These are phyloP conservation scores for Umbelopsis sp. DNA, from an alignment of 371 early-diverging fungal species.

Conservation along the genomic window DNA sequence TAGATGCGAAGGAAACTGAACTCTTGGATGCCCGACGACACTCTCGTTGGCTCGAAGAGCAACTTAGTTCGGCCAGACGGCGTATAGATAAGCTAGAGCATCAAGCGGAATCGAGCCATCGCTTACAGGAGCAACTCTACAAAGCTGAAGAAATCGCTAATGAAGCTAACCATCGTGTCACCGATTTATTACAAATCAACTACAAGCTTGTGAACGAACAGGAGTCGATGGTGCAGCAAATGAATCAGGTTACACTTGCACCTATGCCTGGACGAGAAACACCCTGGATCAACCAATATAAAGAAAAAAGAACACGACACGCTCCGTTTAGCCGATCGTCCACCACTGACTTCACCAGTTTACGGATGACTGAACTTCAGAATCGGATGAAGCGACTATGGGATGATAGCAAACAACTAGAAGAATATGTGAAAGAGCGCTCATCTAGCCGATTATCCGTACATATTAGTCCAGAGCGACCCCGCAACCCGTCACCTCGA, in stretches of 20 bases:
- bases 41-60: slow-evolving; percentile 4
- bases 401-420: slow-evolving; percentile 12
- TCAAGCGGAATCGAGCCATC: slow-evolving; percentile 1
- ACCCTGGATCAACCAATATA: not conserved
- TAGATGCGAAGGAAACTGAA: slow-evolving; percentile 6
- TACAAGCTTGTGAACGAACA: slow-evolving; percentile 6
- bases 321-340: not conserved
- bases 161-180: slow-evolving; percentile 6
- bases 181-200: slow-evolving; percentile 3
- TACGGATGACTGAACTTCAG: not conserved
- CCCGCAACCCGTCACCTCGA: slow-evolving; percentile 2
- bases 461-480: not conserved
- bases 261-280: not conserved
- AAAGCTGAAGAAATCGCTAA: not conserved
- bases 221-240: not conserved
- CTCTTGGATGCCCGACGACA: not conserved
- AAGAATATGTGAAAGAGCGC: slow-evolving; percentile 8
- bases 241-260: not conserved
- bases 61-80: not conserved
- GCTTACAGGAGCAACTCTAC: not conserved
- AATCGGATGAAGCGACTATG: not conserved
- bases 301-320: not conserved
- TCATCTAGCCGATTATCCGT: slow-evolving; percentile 6
- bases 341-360: not conserved
- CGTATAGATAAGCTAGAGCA: slow-evolving; percentile 7